These are phyloP conservation scores for Umbelopsis sp. DNA, from an alignment of 192 early-diverging fungal genomes.

Conservation along the genomic window DNA sequence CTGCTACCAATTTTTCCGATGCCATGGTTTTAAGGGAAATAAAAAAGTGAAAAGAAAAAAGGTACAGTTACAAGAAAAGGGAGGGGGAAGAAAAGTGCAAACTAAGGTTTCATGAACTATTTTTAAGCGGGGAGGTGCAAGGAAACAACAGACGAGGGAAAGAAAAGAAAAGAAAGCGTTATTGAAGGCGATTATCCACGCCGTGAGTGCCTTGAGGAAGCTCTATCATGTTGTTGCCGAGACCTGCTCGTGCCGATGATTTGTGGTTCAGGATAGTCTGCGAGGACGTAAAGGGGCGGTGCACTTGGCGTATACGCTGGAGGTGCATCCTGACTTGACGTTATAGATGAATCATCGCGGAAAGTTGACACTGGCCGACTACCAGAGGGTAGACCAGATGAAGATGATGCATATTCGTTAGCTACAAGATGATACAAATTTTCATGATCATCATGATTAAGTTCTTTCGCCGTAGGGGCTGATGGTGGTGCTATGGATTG, in stretches of 20 bases:
- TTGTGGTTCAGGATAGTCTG: neutral
- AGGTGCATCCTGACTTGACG: constrained; percentile 14
- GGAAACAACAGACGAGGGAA: neutral
- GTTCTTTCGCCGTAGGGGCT: neutral
- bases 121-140: neutral
- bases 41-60: neutral
- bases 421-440: neutral
- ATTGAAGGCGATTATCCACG: neutral
- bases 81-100: neutral
- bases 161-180: neutral
- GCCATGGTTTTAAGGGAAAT: neutral
- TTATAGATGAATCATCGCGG: constrained; percentile 1
- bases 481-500: constrained; percentile 6
- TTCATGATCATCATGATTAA: neutral
- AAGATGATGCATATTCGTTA: neutral
- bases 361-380: neutral
- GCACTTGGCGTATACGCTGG: constrained; percentile 11
- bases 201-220: neutral
- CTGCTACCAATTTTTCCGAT: neutral
- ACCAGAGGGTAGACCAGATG: neutral
- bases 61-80: neutral
- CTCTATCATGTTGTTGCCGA: neutral
- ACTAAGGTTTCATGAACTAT: neutral
- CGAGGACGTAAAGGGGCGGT: neutral
- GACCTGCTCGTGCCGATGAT: neutral